Percentiles rank a stretch among this genome's conserved stretches.
Conservation (phyloP, 441 rosid genomes). For the Pelargonium myrrhifolium region DNA sequence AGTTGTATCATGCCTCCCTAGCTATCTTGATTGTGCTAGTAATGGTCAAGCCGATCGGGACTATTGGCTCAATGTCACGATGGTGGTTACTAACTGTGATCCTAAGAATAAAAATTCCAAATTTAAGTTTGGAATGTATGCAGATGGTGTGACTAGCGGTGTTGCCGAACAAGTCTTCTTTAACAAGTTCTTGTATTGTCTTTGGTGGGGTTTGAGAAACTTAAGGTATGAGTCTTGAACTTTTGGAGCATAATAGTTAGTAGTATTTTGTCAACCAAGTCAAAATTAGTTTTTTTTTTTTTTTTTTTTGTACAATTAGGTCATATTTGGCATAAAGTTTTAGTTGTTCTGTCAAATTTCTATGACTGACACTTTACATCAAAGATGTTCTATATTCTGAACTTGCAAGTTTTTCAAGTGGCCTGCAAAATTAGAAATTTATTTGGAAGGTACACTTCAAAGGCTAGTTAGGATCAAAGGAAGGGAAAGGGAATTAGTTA, state of each 20-base stretch:
- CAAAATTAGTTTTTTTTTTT: too few relatives aligned
- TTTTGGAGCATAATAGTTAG: neutral
- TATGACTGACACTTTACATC: neutral
- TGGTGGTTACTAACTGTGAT: slow-evolving; percentile 52
- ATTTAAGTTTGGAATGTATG: slow-evolving; percentile 67
- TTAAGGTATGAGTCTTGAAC: slow-evolving; percentile 48
- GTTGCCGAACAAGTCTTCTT: slow-evolving; percentile 49
- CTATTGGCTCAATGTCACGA: slow-evolving; percentile 50
- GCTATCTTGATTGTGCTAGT: slow-evolving; percentile 63
- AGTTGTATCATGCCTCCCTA: slow-evolving; percentile 32
- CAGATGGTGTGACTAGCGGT: slow-evolving; percentile 47
- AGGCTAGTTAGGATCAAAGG: neutral
- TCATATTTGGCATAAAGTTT: neutral
- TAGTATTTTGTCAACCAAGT: neutral
- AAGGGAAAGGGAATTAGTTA: neutral
- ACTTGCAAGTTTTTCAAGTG: too few relatives aligned
- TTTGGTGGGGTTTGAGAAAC: slow-evolving; percentile 97
- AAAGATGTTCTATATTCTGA: neutral
- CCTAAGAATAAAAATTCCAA: slow-evolving; percentile 27
- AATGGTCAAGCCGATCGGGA: slow-evolving; percentile 24
- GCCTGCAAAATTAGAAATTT: neutral
- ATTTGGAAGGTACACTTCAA: neutral
- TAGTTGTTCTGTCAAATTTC: neutral
- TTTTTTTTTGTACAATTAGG: neutral
- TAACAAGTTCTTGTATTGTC: slow-evolving; percentile 74